Evolutionary conservation across 305 asterid genomes (phyloP).

Genomic region (Solanum hybrid): DNA sequence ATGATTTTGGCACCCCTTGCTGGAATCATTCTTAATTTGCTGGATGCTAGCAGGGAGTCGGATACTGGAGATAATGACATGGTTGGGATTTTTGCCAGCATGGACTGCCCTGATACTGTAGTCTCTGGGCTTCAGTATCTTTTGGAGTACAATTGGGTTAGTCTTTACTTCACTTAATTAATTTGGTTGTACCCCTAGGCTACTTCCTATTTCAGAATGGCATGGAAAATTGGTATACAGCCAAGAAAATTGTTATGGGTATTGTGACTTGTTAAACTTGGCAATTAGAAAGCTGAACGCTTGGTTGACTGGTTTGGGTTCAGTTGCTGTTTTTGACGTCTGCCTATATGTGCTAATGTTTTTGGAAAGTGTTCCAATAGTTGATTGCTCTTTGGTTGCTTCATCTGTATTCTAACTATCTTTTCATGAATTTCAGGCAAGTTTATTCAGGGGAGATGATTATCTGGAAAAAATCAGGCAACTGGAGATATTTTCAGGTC

Average conservation of each 20-base stretch:
- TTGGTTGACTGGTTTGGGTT: not conserved
- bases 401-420: not conserved
- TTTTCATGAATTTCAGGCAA: conserved; percentile 36
- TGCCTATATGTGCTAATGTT: not conserved
- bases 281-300: not conserved
- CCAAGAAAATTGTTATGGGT: not conserved
- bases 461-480: conserved; percentile 42
- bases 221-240: not conserved
- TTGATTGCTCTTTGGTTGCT: not conserved
- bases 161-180: conserved; percentile 17
- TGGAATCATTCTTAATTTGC: conserved; percentile 72
- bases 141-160: conserved; percentile 76
- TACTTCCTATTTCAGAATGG: not conserved
- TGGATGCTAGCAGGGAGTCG: conserved; percentile 47
- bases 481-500: conserved; percentile 62
- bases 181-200: not conserved
- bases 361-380: not conserved
- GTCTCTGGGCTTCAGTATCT: conserved; percentile 68
- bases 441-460: conserved; percentile 51
- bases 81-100: conserved; percentile 63
- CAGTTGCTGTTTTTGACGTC: not conserved
- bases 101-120: conserved; percentile 79
- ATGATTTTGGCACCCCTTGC: conserved; percentile 90
- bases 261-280: no score
- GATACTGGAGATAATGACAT: conserved; percentile 46